Base-by-base conservation (phyloP, 345 rosid species). In the Firmiana major region DNA sequence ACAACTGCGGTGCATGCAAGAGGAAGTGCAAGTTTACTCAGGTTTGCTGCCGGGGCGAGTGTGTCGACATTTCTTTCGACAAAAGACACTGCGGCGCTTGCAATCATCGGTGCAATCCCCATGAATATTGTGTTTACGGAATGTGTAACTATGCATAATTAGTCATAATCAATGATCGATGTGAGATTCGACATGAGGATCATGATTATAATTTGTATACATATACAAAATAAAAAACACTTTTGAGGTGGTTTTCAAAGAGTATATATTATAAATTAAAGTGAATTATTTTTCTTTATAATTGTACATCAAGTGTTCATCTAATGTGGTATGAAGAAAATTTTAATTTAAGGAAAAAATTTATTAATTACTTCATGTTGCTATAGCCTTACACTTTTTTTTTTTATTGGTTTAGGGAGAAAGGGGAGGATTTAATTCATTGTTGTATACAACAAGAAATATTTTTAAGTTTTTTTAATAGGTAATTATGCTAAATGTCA, bases 31-130 rank as follows among this genome's bases (percentile, higher is more conserved):
- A 81, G 57, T 89, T 75, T 89, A 88, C 88, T 0, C 70, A 88
- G 58, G 59, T 78, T 0, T 95, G 99, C 43, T 93, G 97, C 89
- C 75, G 93, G 0, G 98, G 97, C 19, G 9, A 84, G 78, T 95
- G 99, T 53, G 92, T 93, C 24, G 22, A 85, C 66, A 43, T 82
- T 31, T 26, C 84, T 22, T 85, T 79, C 49, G 96, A 93, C 54
- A 91, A 90, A 84, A 89, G 97, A 42, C 92, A 93, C 75, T 93
- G 98, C 10, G 94, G 98, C 9, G 51, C 31, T 15, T 95, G 99
- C 85, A 88, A 86, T 81, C 81, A 89, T 64, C 82, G 81, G 43
- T 95, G 99, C 83, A 7, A 65, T 0, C 0, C 1, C 0, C 90
- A 86, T 2, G 78, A 78, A 22, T 65, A 7, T 12, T 95, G 99